These are phyloP conservation scores for Rhododendron simsii DNA, from an alignment of 148 eudicot genomes.

Conservation along the genomic window DNA sequence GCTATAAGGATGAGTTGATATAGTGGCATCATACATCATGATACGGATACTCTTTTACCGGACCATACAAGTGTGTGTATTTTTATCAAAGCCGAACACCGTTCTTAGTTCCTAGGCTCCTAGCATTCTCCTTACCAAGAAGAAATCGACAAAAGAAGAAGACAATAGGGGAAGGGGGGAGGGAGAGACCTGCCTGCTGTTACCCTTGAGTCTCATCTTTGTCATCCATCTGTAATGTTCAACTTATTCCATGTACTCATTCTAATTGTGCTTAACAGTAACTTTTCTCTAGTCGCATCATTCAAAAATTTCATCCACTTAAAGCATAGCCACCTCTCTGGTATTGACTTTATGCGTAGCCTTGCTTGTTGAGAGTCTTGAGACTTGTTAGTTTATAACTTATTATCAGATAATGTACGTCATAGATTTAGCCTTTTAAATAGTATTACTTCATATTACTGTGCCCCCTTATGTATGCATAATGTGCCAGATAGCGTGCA, in stretches of 20 bases:
- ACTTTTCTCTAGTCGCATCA: neutral
- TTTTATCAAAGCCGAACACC: neutral
- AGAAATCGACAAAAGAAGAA: neutral
- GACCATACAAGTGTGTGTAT: neutral
- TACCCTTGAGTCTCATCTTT: neutral
- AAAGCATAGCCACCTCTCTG: neutral
- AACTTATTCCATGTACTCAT: neutral
- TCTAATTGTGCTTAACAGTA: neutral
- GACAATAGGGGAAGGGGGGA: neutral
- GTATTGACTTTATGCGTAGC: neutral
- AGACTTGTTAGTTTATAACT: neutral
- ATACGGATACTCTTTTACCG: neutral
- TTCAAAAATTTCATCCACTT: neutral
- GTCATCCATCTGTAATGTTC: neutral
- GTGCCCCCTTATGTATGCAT: neutral
- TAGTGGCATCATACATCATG: neutral
- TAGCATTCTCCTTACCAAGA: neutral
- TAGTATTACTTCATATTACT: neutral
- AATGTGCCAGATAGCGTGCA: neutral
- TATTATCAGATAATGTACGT: neutral
- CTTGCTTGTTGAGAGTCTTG: neutral
- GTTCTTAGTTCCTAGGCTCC: neutral
- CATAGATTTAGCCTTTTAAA: neutral
- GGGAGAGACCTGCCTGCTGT: neutral
- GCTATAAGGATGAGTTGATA: neutral